phyloP scores from a whole-genome alignment of 768 basidiomycete genomes.

The Lanmaoa rubissima region DNA sequence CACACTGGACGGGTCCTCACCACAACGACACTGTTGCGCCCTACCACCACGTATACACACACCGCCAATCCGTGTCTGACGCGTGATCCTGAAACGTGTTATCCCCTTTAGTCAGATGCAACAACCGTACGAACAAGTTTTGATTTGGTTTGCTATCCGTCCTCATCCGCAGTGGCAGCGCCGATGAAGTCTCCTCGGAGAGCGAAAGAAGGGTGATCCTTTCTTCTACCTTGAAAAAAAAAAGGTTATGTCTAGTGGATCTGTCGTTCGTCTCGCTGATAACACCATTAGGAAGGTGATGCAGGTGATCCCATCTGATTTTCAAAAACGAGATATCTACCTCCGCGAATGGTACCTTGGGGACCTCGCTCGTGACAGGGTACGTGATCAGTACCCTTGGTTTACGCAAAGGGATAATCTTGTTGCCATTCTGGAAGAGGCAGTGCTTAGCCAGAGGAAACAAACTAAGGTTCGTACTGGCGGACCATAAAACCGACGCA shows the following conservation, averaged over 20 bases:
- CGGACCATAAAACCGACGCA: background rate
- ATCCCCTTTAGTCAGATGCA: slow-evolving; percentile 8
- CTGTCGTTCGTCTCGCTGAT: slow-evolving; percentile 15
- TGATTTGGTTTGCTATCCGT: slow-evolving; percentile 2
- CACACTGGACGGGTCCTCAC: slow-evolving; percentile 1
- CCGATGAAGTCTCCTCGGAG: slow-evolving; percentile 18
- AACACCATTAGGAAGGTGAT: slow-evolving; percentile 22
- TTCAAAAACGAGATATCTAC: slow-evolving; percentile 13
- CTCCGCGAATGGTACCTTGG: slow-evolving; percentile 11
- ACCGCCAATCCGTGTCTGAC: slow-evolving; percentile 3
- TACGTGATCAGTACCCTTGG: slow-evolving; percentile 9
- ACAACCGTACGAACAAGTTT: background rate
- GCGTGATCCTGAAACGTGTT: slow-evolving; percentile 20
- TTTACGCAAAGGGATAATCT: slow-evolving; percentile 17
- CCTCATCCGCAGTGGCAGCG: background rate
- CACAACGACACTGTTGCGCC: slow-evolving; percentile 15
- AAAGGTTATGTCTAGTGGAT: slow-evolving; percentile 5
- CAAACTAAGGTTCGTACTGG: background rate
- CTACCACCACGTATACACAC: background rate
- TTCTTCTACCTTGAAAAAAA: background rate
- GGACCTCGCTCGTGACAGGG: slow-evolving; percentile 13
- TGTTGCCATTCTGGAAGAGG: slow-evolving; percentile 18
- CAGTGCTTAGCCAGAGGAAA: slow-evolving; percentile 13
- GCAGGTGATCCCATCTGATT: slow-evolving; percentile 12
- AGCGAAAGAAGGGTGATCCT: slow-evolving; percentile 2